Base-by-base conservation (phyloP, 2,329 filamentous ascomycete species). In the Ceratocystis alfenasii region DNA sequence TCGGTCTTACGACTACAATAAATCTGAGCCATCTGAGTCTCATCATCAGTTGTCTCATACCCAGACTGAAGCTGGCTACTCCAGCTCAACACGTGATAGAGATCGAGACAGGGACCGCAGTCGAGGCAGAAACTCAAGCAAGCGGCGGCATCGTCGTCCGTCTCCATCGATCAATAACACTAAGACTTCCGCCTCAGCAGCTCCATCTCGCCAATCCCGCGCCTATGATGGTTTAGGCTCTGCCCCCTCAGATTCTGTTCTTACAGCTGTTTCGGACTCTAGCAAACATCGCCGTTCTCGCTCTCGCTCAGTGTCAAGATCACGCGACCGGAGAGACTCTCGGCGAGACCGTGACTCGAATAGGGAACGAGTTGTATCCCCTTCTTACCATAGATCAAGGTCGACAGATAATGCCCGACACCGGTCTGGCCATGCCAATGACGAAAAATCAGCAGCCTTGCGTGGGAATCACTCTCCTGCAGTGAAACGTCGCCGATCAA, bases 401-500 rank as follows among this genome's bases (percentile, higher is more conserved):
- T 66, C 65, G 8, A 20, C 28, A 7, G 55, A 65, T 53, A 22
- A 46, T 8, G 55, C 41, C 12, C 64, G 57, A 55, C 55, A 61
- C 5, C 44, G 45, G 20, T 61, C 64, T 30, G 44, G 61, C 33
- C 53, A 44, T 30, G 55, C 44, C n/a, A 44, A 12, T 22, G 57
- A 30, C 25, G 55, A 59, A 48, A 65, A 61, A 36, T 65, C 64
- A 30, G 30, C 62, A 25, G 46, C 62, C 10, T 55, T 41, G 28
- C 59, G 66, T 48, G 63, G 63, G 25, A 62, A 46, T 22, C 59
- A 48, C n/a, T 67, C 66, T n/a, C 66, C 66, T n/a, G 22, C 41
- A 28, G 63, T 48, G 10, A 67, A 67, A 60, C 63, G 66, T n/a
- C 66, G 66, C 28, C 63, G 66, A 20, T 67, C 66, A 15, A 62